Evolutionary conservation across 164 flowering plant genomes (phyloP).

Genomic region (Magnolia changhungtana): DNA sequence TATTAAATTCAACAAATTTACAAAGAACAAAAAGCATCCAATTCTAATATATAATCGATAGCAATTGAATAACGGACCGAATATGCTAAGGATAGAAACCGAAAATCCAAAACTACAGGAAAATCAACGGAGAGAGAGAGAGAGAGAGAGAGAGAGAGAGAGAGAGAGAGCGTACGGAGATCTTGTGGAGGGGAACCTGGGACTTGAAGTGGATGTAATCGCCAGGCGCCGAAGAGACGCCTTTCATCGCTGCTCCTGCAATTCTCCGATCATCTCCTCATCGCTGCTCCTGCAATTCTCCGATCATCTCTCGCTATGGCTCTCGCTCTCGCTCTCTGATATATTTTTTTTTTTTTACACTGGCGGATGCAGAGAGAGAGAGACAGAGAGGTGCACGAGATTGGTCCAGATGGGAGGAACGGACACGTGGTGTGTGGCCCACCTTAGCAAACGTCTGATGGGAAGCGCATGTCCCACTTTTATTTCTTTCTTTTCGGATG

Average conservation of each 20-base stretch:
- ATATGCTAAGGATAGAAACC: neutral
- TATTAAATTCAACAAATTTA: neutral
- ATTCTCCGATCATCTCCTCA: slow-evolving; percentile 10
- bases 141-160: slow-evolving; percentile 1
- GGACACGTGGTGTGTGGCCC: too few species aligned
- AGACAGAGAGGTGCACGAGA: too few species aligned
- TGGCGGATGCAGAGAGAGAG: too few species aligned
- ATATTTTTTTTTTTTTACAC: too few species aligned
- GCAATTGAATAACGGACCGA: neutral
- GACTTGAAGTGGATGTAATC: slow-evolving; percentile 97
- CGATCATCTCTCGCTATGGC: neutral
- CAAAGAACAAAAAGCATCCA: neutral
- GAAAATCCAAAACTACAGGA: neutral
- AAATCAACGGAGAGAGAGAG: neutral
- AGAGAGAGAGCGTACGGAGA: slow-evolving; percentile 54
- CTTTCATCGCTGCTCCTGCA: slow-evolving; percentile 9
- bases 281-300: slow-evolving; percentile 1
- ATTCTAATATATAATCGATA: neutral
- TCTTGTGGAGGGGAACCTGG: slow-evolving; percentile 96
- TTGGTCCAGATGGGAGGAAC: too few species aligned
- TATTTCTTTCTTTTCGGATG: too few species aligned
- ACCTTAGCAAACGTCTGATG: too few species aligned
- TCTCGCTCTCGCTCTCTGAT: too few species aligned
- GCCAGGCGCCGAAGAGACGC: slow-evolving; percentile 85
- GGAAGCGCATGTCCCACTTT: too few species aligned